Evolutionary conservation across 2,329 filamentous ascomycete genomes (phyloP).

Genomic region (Balansia obtecta): DNA sequence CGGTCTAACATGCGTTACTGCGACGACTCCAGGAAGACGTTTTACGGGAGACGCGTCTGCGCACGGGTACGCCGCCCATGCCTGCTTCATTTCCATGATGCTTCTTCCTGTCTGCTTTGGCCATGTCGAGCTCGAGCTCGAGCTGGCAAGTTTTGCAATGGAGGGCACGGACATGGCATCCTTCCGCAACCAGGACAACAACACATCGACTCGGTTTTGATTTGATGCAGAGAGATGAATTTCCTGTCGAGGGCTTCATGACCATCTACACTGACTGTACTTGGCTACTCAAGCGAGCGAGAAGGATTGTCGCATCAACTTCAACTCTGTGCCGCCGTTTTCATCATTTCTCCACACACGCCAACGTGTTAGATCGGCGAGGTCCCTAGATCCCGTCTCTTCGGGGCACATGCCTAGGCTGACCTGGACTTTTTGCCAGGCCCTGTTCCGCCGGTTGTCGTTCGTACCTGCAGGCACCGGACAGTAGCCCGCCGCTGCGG

Average conservation of each 20-base stretch:
- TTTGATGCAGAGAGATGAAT: too few relatives aligned
- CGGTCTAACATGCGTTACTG: too few relatives aligned
- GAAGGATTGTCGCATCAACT: neutral
- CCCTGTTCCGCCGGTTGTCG: neutral
- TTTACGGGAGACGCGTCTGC: too few relatives aligned
- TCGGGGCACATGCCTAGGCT: neutral
- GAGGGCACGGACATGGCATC: too few relatives aligned
- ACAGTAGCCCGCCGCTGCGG: conserved; percentile 4
- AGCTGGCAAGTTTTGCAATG: neutral
- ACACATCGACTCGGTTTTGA: too few relatives aligned
- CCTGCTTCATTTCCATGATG: too few relatives aligned
- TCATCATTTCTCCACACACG: neutral
- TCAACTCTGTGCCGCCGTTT: neutral
- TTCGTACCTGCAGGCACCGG: conserved; percentile 8
- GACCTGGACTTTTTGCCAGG: neutral
- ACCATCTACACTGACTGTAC: neutral
- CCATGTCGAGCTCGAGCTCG: too few relatives aligned
- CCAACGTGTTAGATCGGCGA: neutral
- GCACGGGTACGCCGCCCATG: too few relatives aligned
- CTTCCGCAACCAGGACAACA: too few relatives aligned
- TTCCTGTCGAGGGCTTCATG: too few relatives aligned
- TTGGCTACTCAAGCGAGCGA: neutral
- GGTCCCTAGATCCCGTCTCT: conserved; percentile 1
- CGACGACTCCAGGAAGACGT: too few relatives aligned
- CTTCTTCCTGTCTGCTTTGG: too few relatives aligned